phyloP scores from a whole-genome alignment of 148 eudicot species.

The Chenopodium album region DNA sequence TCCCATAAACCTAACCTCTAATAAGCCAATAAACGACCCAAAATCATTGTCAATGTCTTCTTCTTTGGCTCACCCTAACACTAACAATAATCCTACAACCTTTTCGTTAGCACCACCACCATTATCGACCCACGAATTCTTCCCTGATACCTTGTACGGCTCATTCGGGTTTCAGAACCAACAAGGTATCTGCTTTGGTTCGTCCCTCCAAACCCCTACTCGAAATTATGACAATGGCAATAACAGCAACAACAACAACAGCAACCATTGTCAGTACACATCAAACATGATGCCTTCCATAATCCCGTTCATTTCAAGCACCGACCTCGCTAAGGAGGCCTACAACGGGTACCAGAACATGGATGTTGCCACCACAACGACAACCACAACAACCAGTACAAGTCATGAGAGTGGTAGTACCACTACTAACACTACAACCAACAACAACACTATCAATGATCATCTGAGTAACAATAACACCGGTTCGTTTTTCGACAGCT shows the following conservation, averaged over 20 bases:
- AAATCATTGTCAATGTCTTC: constrained; percentile 9
- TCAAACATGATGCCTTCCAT: constrained; percentile 28
- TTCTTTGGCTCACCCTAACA: not conserved
- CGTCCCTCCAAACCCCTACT: constrained; percentile 13
- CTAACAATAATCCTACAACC: not conserved
- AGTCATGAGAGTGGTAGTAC: constrained; percentile 32
- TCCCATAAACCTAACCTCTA: not conserved
- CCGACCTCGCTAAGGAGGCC: constrained; percentile 5
- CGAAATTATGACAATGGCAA: constrained; percentile 23
- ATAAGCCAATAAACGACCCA: not conserved
- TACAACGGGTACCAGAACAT: constrained; percentile 6
- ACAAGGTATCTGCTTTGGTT: constrained; percentile 34
- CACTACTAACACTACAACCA: not conserved
- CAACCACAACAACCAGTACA: constrained; percentile 22
- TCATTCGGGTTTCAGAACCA: constrained; percentile 34
- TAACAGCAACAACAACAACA: not conserved
- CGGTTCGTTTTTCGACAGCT: constrained; percentile 38
- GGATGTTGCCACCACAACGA: constrained; percentile 16
- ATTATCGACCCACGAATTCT: constrained; percentile 44
- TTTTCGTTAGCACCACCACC: constrained; percentile 22
- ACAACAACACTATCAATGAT: constrained; percentile 2
- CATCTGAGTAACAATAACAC: constrained; percentile 19
- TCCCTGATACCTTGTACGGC: constrained; percentile 26
- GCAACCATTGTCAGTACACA: constrained; percentile 26
- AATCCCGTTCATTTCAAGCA: constrained; percentile 37